Percentiles rank a stretch among this genome's conserved stretches.
Evolutionary conservation across 2,329 filamentous ascomycete species (phyloP).

Genomic region (Arthrinium phaeospermum): DNA sequence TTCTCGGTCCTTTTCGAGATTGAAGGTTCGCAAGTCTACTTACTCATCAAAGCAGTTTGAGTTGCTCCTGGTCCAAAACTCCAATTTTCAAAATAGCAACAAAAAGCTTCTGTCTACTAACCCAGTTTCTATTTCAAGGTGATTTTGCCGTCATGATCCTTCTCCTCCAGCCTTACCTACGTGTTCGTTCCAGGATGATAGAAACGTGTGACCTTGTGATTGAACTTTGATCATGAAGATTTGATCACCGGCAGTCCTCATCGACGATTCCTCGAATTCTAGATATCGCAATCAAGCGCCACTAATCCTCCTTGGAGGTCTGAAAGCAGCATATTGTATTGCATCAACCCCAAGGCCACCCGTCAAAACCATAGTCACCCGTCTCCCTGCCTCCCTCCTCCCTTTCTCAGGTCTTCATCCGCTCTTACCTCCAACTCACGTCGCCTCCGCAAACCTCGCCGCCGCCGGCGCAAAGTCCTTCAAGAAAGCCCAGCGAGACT

Average conservation of each 20-base stretch:
- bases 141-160: neutral
- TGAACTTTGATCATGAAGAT: neutral
- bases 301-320: too few species aligned
- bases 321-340: neutral
- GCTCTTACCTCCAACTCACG: neutral
- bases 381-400: neutral
- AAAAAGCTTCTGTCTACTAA: neutral
- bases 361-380: neutral
- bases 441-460: neutral
- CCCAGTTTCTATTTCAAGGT: neutral
- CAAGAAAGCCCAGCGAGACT: conserved; percentile 16
- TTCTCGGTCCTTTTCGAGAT: neutral
- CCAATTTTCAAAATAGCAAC: neutral
- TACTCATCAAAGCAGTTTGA: neutral
- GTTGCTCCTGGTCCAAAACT: neutral
- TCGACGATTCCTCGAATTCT: neutral
- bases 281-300: neutral
- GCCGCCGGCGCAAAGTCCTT: conserved; percentile 7
- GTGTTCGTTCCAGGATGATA: neutral
- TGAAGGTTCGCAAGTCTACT: neutral
- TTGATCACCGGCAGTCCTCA: neutral
- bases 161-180: neutral
- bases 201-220: neutral
- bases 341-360: neutral
- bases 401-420: too few species aligned